Evolutionary conservation across 2,329 filamentous ascomycete genomes (phyloP).

Genomic region (Ascochyta clinopodiicola): DNA sequence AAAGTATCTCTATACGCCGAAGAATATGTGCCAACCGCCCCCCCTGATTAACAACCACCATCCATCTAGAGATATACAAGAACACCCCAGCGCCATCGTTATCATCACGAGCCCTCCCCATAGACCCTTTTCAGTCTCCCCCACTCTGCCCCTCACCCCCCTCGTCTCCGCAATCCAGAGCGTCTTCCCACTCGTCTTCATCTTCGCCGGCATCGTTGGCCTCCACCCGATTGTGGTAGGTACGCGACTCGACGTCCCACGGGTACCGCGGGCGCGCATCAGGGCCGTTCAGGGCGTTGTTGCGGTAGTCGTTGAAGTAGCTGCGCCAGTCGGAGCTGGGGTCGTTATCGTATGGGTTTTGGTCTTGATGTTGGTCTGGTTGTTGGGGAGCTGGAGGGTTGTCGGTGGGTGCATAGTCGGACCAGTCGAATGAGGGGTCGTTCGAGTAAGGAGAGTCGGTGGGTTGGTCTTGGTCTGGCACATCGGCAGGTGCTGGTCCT

Average conservation of each 20-base stretch:
- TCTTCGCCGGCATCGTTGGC: not conserved
- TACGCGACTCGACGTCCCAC: not conserved
- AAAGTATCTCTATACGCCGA: slow-evolving; percentile 7
- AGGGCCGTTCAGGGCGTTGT: not conserved
- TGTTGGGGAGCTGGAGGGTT: not conserved
- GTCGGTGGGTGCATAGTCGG: not conserved
- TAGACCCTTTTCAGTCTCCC: not conserved
- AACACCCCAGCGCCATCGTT: not conserved
- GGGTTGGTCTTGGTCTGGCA: not conserved
- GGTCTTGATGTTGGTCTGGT: not conserved
- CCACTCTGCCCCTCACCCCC: too few species aligned
- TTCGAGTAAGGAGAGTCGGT: not conserved
- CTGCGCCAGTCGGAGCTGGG: slow-evolving; percentile 3
- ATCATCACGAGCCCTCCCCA: not conserved
- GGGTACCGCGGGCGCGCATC: not conserved
- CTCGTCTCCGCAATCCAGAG: slow-evolving; percentile 5
- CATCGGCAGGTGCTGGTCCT: not conserved
- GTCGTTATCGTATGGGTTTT: not conserved
- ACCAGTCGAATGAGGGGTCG: slow-evolving; percentile 2
- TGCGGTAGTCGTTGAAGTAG: slow-evolving; percentile 6
- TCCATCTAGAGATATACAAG: not conserved
- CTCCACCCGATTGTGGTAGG: not conserved
- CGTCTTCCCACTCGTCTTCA: slow-evolving; percentile 3
- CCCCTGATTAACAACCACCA: not conserved
- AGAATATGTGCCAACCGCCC: slow-evolving; percentile 3